These are phyloP conservation scores for Lablab purpureus DNA, from an alignment of 306 rosid species.

Conservation along the genomic window DNA sequence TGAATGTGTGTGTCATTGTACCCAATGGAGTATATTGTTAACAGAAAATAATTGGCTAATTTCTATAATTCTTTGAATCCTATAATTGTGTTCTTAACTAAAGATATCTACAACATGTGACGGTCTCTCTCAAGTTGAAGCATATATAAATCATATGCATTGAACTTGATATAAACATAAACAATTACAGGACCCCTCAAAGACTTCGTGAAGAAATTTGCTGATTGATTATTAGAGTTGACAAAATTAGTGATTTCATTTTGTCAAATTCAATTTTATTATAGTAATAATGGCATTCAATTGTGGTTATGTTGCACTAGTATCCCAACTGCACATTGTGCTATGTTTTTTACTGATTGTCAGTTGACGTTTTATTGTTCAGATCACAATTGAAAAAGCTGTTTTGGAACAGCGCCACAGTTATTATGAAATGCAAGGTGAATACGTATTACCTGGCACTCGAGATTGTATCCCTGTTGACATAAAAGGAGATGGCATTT, in stretches of 20 bases:
- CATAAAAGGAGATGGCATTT: slow-evolving; percentile 60
- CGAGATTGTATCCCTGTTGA: slow-evolving; percentile 66
- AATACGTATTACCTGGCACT: slow-evolving; percentile 87
- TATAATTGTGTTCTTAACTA: background rate
- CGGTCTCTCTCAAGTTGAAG: no score
- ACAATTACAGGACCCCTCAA: no score
- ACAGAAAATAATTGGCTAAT: background rate
- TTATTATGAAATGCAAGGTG: slow-evolving; percentile 97
- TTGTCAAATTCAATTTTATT: no score
- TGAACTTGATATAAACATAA: no score
- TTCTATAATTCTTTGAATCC: background rate
- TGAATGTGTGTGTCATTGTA: background rate
- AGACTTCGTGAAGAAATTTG: no score
- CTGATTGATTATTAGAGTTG: background rate
- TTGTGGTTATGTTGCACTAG: background rate
- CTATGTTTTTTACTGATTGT: slow-evolving; percentile 42
- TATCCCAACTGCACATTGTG: background rate
- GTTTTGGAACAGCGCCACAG: slow-evolving; percentile 88
- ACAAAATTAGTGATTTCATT: background rate
- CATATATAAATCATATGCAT: no score
- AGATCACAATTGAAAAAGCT: slow-evolving; percentile 93
- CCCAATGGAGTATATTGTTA: background rate
- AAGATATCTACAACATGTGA: background rate
- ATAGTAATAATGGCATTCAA: background rate
- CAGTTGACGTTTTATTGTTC: slow-evolving; percentile 41